Evolutionary conservation across 2,329 filamentous ascomycete genomes (phyloP), one percentile per base, ranked within the genome.

Genomic region (Alternaria arbusti): DNA sequence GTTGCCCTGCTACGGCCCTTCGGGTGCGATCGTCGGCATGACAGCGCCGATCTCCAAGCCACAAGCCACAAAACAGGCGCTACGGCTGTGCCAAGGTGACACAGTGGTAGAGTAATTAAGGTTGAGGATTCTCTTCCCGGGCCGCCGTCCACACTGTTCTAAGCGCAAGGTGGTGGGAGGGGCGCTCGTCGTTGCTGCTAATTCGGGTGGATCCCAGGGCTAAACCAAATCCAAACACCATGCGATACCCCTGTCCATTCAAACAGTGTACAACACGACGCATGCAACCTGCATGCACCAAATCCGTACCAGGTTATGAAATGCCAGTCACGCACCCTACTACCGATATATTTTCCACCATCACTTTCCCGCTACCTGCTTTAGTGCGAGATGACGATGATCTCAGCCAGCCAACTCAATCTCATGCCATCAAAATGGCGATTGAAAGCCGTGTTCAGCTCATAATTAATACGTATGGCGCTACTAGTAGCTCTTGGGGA

Each of bases 181-280:
- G 65, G 65, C 67, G 71, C 57, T 45, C 69, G 73, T 77, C 70
- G 28, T 70, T 77, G 52, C 62, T 55, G 44, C 17, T 43, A 50
- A 56, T 36, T 47, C 59, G 50, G 59, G 66, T 70, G 49, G 60
- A 45, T 60, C 67, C 22, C 28, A 49, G 63, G 71, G 72, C 45
- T 74, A 72, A 74, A 71, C 61, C 65, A 64, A 59, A 72, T 68
- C 70, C 69, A 61, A 69, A 62, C 57, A 25, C 64, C 64, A 70
- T 64, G 65, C 62, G 64, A 64, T 63, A 67, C 63, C 63, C 66
- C 63, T 64, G 50, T 64, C 65, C n/a, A 54, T 36, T 56, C 47
- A 56, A 43, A 64, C 46, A 36, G 22, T 40, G 47, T 65, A 47
- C 54, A 49, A 62, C 49, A 25, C 49, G 28, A 36, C 49, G 40